Evolutionary conservation across 352 stramenopile genomes (phyloP), one percentile per base, ranked within the genome.

Genomic region (Aphanomyces astaci): DNA sequence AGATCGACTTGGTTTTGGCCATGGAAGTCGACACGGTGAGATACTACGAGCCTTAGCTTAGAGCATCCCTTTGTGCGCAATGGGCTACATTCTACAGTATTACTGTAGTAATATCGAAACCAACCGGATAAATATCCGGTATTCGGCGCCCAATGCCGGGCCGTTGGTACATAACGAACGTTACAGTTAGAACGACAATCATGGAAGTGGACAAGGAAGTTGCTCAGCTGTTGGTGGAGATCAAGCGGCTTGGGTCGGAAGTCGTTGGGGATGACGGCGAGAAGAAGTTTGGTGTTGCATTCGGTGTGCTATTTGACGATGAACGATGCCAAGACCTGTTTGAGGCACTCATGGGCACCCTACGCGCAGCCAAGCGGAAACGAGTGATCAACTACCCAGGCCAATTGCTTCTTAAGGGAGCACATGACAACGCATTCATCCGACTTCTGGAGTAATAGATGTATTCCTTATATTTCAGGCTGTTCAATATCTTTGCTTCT

Each of bases 231-330:
- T 76, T 91, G 66, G 48, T 78, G 25, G 84, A 93, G 70, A 93
- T 93, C 75, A 72, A 71, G 27, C 78, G 84, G 48, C 71, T 93
- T 66, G 82, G 72, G 28, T 27, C 10, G 15, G 54, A 63, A 45
- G 24, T 49, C 19, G 30, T 9, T 11, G 32, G 15, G 10, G 30
- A 22, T 19, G 54, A 63, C n/a, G 54, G 54, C 4, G 17, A 4
- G n/a, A 68, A 66, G 52, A 76, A 90, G 64, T 85, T 87, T n/a
- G 77, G 76, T 53, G 82, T 92, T 22, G 77, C 72, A 5, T 95
- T 95, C 73, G 86, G 86, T 25, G 76, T 77, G 60, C 75, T 95
- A 53, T 95, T 95, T 71, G 82, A 90, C 66, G 86, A 95, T 72
- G 82, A 92, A 68, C 75, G 84, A 54, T 88, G 87, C 46, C 78